phyloP scores from a whole-genome alignment of 495 filamentous ascomycete genomes.

The Aspergillus haitiensis region DNA sequence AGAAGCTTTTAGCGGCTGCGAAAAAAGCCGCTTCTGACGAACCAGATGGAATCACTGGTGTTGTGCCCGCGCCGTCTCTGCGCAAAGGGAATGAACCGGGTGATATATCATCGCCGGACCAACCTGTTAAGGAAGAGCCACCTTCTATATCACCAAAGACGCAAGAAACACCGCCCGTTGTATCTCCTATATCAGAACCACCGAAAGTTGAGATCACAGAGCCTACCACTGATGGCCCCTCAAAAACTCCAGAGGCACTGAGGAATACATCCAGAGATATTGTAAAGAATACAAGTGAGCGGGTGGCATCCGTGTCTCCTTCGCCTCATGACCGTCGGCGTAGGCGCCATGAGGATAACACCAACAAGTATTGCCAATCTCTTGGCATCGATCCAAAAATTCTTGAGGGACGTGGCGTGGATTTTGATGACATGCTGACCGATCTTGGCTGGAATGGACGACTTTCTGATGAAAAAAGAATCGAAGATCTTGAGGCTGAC shows the following conservation, averaged over 20 bases:
- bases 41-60: constrained; percentile 83
- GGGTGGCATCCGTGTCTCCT: constrained; percentile 41
- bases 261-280: constrained; percentile 37
- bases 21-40: constrained; percentile 55
- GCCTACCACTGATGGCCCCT: constrained; percentile 27
- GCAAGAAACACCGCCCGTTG: constrained; percentile 19
- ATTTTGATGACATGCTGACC: constrained; percentile 75
- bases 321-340: constrained; percentile 50
- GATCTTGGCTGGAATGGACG: constrained; percentile 90
- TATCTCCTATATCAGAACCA: constrained; percentile 24
- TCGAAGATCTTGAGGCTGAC: constrained; percentile 80
- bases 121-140: constrained; percentile 15
- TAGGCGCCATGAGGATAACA: constrained; percentile 69
- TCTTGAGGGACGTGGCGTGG: constrained; percentile 65
- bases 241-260: constrained; percentile 33
- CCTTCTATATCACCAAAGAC: constrained; percentile 8
- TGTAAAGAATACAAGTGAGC: constrained; percentile 27
- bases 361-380: constrained; percentile 72
- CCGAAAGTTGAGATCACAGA: constrained; percentile 47
- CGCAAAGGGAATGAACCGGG: constrained; percentile 35
- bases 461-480: constrained; percentile 65
- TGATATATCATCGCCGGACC: constrained; percentile 18
- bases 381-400: constrained; percentile 71
- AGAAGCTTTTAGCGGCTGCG: constrained; percentile 58
- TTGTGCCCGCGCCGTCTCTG: constrained; percentile 73